Base-by-base conservation (phyloP, 1,284 basidiomycete genomes). In the Ceratobasidium sp. region DNA sequence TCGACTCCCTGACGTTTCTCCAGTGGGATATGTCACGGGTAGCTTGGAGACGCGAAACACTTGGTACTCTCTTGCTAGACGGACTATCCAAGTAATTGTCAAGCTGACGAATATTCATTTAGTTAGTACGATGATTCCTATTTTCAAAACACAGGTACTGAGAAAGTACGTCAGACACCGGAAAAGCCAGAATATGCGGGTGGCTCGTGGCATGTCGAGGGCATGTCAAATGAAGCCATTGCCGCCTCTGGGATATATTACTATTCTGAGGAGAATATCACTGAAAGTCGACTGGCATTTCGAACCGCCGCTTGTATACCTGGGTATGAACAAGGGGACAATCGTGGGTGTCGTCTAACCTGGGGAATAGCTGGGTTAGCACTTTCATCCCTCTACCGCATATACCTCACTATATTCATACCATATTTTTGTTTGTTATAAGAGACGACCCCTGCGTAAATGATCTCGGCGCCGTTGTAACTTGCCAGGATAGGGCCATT, bases 221-320 rank as follows among this genome's bases (percentile, higher is more conserved):
- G 88, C n/a, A 89, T 88, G 87, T 81, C 84, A 77, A 89, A 88
- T 78, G 89, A 90, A 80, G 81, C 83, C 66, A 89, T 89, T 61
- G 85, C 85, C 19, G 84, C 86, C 5, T 86, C 85, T 0, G 84
- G 84, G 0, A 82, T 88, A 19, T 86, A 88, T 77, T 87, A 85
- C 73, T 78, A 76, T 66, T 74, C 68, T 54, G 73, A 77, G 9
- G 76, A 77, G 74, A 78, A 78, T 56, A 66, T 77, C 44, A 64
- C 76, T 11, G 71, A 76, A 19, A 75, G 65, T 43, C 37, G 46
- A 40, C 56, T 78, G 3, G 51, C 22, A 5, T 78, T 78, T 56
- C 76, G 77, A 6, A 65, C 62, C 1, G 54, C 76, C 19, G 70
- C 71, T 11, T 15, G 11, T 17, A 9, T 17, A 40, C 43, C 46